phyloP scores from a whole-genome alignment of 2,329 filamentous ascomycete species.

The Trichoderma aggressivum region DNA sequence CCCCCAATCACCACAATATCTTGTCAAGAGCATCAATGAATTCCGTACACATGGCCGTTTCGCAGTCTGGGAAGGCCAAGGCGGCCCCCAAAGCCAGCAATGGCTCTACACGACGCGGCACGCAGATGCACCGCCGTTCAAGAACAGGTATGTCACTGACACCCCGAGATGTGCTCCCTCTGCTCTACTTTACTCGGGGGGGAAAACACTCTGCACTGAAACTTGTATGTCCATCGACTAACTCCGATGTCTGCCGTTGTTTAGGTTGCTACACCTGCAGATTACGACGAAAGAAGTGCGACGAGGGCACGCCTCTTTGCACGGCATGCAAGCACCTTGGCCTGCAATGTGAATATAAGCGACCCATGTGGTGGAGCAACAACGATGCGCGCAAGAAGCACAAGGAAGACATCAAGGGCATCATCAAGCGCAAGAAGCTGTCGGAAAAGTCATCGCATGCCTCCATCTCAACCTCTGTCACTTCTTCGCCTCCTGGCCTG shows the following conservation, averaged over 20 bases:
- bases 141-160: conserved; percentile 72
- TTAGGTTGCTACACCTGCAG: conserved; percentile 67
- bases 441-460: conserved; percentile 70
- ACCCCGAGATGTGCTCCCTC: background rate
- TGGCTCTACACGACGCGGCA: conserved; percentile 62
- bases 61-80: conserved; percentile 58
- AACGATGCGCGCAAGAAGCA: conserved; percentile 78
- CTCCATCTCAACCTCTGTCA: conserved; percentile 52
- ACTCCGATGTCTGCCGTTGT: background rate
- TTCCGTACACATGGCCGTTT: conserved; percentile 58
- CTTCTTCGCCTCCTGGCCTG: conserved; percentile 73
- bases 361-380: conserved; percentile 97
- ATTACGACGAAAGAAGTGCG: conserved; percentile 66
- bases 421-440: conserved; percentile 96
- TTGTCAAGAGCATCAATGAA: conserved; percentile 45
- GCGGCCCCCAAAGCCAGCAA: conserved; percentile 51
- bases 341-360: conserved; percentile 90
- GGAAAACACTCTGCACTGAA: background rate
- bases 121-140: conserved; percentile 90
- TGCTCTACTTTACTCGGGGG: background rate
- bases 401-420: conserved; percentile 94
- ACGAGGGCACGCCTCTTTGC: conserved; percentile 61
- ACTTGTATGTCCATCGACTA: background rate
- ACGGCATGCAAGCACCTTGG: conserved; percentile 70
- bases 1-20: conserved; percentile 57